Conservation (phyloP, 345 rosid genomes). For the Brassica nigra region DNA sequence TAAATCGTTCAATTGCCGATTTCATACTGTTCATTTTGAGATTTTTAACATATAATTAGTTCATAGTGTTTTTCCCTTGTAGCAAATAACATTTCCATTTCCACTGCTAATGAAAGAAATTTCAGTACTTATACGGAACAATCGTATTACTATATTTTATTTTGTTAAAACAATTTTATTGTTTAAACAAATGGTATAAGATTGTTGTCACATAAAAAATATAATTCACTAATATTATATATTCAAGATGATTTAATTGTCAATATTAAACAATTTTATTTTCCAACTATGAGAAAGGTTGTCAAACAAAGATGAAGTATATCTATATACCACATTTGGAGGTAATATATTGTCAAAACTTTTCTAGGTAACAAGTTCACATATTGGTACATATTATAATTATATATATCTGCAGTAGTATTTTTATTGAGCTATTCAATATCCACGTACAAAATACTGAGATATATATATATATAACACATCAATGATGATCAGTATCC, state of each 20-base stretch:
- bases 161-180: neutral
- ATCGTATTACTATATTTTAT: neutral
- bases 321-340: neutral
- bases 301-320: neutral
- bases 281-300: neutral
- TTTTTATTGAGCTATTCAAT: neutral
- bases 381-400: neutral
- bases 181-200: neutral
- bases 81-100: neutral
- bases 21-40: conserved; percentile 55
- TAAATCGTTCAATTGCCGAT: conserved; percentile 62
- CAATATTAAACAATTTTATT: neutral
- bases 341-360: conserved; percentile 4
- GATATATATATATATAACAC: neutral
- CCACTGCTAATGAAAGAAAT: neutral
- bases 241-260: neutral
- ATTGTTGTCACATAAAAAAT: neutral
- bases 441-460: neutral
- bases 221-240: neutral
- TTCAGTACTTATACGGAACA: neutral
- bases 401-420: neutral
- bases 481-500: neutral
- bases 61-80: neutral
- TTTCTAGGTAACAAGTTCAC: conserved; percentile 15
- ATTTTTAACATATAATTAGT: neutral